Evolutionary conservation across 495 filamentous ascomycete genomes (phyloP), one percentile per base, ranked within the genome.

Genomic region (Aspergillus cavernicola): DNA sequence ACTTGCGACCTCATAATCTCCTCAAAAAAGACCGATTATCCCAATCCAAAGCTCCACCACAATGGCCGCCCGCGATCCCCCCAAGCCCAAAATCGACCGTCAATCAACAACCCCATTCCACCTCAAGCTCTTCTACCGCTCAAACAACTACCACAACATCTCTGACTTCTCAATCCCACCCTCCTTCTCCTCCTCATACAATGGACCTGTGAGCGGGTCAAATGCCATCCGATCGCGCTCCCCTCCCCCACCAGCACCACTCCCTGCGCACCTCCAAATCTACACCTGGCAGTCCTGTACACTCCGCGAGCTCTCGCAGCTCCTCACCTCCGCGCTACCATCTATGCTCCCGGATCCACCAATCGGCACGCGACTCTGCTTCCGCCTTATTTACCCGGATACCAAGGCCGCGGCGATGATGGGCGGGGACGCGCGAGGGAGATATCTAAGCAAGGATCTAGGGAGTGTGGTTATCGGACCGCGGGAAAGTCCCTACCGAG

Each of bases 261-360:
- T 88, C 19, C 85, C 87, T 22, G 73, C 82, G 5, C 82, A 87
- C 68, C 77, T 93, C 28, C 77, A 89, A 53, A 87, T 97, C 64
- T 92, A 96, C 79, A 92, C 91, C 60, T 96, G 90, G 89, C 80
- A 80, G 50, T 82, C 81, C 63, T 92, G 88, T 75, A 89, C 89
- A 10, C 81, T 98, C 13, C 75, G 78, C 60, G 90, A 97, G 70
- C 85, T 97, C 29, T 81, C 86, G 6, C 82, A 86, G 62, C 85
- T 96, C 16, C 81, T 92, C 40, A 80, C 79, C 33, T 71, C 76
- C 50, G 79, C 87, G 0, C 71, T 90, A 0, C 88, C 88, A 0
- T 63, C 66, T 20, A 66, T 92, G 50, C 81, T 96, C 19, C 88
- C 92, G n/a, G 60, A 76, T 45, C 89, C 87, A 0, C 79, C 82